Conservation (phyloP, 352 stramenopile species). For the Globisporangium cylindrosporum region DNA sequence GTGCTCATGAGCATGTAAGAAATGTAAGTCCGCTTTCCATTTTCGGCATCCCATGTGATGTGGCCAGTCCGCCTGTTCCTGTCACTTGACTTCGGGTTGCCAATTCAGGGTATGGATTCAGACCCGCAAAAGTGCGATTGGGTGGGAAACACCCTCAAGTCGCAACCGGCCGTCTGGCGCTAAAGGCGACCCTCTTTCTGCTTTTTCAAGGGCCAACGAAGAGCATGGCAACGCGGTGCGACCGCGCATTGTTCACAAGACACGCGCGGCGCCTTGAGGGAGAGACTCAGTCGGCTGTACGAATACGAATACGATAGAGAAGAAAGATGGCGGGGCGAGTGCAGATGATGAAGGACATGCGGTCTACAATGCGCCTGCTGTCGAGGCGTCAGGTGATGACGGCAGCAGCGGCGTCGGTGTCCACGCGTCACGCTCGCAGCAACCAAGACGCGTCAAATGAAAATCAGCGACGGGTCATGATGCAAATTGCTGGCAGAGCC, state of each 20-base stretch:
- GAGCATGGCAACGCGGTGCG: not conserved
- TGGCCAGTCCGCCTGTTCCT: not conserved
- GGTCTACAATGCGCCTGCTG: not conserved
- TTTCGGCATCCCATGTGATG: not conserved
- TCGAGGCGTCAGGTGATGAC: not conserved
- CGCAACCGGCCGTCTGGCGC: not conserved
- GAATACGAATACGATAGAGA: not conserved
- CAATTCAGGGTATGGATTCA: not conserved
- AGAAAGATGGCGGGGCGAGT: not conserved
- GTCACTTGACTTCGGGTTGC: not conserved
- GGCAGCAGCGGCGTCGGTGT: too few species aligned
- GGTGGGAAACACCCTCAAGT: not conserved
- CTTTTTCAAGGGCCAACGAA: not conserved
- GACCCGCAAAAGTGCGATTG: not conserved
- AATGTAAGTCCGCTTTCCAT: not conserved
- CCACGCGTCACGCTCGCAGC: conserved; percentile 1
- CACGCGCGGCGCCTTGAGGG: not conserved
- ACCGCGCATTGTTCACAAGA: not conserved
- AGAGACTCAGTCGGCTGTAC: not conserved
- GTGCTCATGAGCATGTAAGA: not conserved
- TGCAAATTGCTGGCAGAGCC: not conserved
- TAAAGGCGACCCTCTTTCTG: not conserved
- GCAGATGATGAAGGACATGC: not conserved
- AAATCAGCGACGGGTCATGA: not conserved
- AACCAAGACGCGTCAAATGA: not conserved